A percentile compares a stretch with the other conserved stretches of the same genome.
Conservation (phyloP, 2,329 filamentous ascomycete genomes). For the Colletotrichum godetiae region DNA sequence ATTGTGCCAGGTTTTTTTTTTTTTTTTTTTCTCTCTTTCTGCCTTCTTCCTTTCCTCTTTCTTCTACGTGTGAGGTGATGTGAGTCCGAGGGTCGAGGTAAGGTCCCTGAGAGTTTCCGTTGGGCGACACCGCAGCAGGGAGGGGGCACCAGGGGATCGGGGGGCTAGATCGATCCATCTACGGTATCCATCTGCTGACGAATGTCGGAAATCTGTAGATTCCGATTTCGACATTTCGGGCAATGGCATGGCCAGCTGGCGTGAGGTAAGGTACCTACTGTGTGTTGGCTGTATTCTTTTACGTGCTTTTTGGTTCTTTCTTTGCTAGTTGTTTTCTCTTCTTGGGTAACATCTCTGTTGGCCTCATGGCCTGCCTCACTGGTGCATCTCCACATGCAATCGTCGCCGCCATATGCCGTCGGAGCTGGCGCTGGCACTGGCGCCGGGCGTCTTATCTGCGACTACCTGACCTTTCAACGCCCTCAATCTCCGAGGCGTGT, state of each 20-base stretch:
- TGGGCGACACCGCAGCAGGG: background rate
- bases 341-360: background rate
- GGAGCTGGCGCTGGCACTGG: too few relatives aligned
- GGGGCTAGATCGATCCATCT: background rate
- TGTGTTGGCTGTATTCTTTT: background rate
- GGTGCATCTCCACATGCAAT: background rate
- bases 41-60: background rate
- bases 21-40: background rate
- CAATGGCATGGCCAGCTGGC: background rate
- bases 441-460: background rate
- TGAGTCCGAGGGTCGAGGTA: background rate
- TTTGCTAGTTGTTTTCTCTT: background rate
- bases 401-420: too few relatives aligned
- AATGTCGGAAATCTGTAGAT: background rate
- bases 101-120: background rate
- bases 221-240: background rate
- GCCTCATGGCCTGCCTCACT: background rate
- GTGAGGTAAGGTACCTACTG: too few relatives aligned
- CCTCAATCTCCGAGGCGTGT: background rate
- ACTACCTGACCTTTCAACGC: background rate
- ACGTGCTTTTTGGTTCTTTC: background rate
- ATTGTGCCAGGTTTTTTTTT: background rate
- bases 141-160: too few relatives aligned
- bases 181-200: background rate
- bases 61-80: background rate